These are phyloP conservation scores for Tulasnella sp. DNA, from an alignment of 768 basidiomycete species.

Conservation along the genomic window DNA sequence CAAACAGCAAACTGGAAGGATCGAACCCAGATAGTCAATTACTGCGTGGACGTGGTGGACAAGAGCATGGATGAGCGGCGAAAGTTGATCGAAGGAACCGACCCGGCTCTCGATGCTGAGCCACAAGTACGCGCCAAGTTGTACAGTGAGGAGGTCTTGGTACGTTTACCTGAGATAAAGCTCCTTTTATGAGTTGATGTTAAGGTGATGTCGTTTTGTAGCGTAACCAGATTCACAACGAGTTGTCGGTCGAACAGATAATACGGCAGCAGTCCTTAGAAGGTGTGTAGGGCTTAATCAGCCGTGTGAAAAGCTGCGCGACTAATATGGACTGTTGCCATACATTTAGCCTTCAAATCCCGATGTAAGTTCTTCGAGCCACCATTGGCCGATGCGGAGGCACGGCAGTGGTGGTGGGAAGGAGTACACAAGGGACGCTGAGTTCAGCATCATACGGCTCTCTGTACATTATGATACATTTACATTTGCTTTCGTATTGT, in stretches of 20 bases:
- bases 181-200: too few relatives aligned
- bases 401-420: conserved; percentile 25
- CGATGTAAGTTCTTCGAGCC: conserved; percentile 74
- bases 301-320: too few relatives aligned
- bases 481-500: background rate
- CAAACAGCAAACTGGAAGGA: conserved; percentile 52
- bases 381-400: conserved; percentile 29
- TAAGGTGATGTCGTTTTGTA: too few relatives aligned
- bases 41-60: conserved; percentile 64
- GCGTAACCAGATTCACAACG: conserved; percentile 67
- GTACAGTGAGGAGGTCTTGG: conserved; percentile 64
- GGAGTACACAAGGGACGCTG: background rate
- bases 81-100: conserved; percentile 33
- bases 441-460: too few relatives aligned
- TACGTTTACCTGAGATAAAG: conserved; percentile 32
- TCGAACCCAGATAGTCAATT: conserved; percentile 60
- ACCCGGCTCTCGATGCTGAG: conserved; percentile 37
- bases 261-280: conserved; percentile 59
- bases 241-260: conserved; percentile 61
- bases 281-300: conserved; percentile 36
- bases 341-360: conserved; percentile 52
- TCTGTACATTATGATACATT: background rate
- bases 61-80: conserved; percentile 49
- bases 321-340: background rate
- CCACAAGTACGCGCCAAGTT: conserved; percentile 46